Conservation (phyloP, 176 grass and related monocot genomes). For the Cenchrus fungigraminus region DNA sequence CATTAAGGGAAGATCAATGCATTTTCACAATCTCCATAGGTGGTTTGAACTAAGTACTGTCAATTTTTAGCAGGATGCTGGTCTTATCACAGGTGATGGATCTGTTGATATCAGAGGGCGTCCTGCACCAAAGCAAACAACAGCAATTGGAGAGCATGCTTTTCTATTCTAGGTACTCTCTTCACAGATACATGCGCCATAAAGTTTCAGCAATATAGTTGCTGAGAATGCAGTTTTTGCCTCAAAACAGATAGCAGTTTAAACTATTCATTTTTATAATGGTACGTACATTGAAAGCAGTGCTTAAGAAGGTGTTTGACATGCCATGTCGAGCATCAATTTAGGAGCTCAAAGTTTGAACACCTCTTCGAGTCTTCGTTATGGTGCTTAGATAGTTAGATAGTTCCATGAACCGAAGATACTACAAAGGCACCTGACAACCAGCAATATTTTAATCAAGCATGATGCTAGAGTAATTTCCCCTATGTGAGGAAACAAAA, state of each 20-base stretch:
- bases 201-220: background rate
- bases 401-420: background rate
- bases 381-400: background rate
- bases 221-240: background rate
- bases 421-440: background rate
- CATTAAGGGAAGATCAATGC: background rate
- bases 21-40: background rate
- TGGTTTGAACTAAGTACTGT: constrained; percentile 5
- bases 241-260: background rate
- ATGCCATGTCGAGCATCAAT: background rate
- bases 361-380: background rate
- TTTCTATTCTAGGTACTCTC: constrained; percentile 58
- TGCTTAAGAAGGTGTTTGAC: background rate
- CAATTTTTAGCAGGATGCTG: constrained; percentile 43
- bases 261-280: background rate
- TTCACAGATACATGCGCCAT: background rate
- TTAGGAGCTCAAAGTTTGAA: background rate
- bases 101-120: constrained; percentile 56
- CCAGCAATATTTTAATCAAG: background rate
- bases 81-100: constrained; percentile 61
- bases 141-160: constrained; percentile 65
- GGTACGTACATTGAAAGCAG: background rate
- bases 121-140: constrained; percentile 48
- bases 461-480: background rate
- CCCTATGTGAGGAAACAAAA: background rate